These are phyloP conservation scores for Raphanus sativus DNA, from an alignment of 345 rosid species.

Conservation along the genomic window DNA sequence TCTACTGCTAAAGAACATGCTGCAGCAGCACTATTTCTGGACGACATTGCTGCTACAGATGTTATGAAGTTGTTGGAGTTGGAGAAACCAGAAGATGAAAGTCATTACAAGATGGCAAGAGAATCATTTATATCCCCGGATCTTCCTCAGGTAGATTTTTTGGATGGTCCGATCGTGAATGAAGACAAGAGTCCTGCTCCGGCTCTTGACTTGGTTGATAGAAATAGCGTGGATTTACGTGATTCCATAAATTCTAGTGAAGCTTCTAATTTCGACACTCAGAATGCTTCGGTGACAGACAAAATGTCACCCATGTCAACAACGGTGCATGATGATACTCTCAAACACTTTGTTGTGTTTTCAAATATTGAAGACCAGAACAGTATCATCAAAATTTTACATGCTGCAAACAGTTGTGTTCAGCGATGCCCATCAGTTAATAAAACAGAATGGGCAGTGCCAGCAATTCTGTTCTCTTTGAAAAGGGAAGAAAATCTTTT, in stretches of 20 bases:
- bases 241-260: constrained; percentile 24
- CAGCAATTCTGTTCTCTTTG: constrained; percentile 41
- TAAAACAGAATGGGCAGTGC: constrained; percentile 40
- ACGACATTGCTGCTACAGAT: constrained; percentile 41
- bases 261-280: constrained; percentile 27
- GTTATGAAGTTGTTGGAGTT: constrained; percentile 84
- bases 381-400: constrained; percentile 48
- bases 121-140: constrained; percentile 71
- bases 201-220: constrained; percentile 38
- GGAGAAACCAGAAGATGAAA: constrained; percentile 66
- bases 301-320: constrained; percentile 21
- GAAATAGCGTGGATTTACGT: constrained; percentile 24
- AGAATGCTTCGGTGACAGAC: constrained; percentile 30
- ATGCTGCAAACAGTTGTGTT: constrained; percentile 48
- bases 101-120: constrained; percentile 57
- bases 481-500: constrained; percentile 50
- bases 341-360: constrained; percentile 45
- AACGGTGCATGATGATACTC: constrained; percentile 28
- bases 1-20: constrained; percentile 36
- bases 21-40: constrained; percentile 35
- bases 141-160: constrained; percentile 60
- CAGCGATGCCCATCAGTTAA: constrained; percentile 39
- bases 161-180: constrained; percentile 29
- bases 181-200: constrained; percentile 37
- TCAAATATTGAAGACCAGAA: constrained; percentile 44